These are phyloP conservation scores for Mariannaea elegans DNA, from an alignment of 2,329 filamentous ascomycete species.

Conservation along the genomic window DNA sequence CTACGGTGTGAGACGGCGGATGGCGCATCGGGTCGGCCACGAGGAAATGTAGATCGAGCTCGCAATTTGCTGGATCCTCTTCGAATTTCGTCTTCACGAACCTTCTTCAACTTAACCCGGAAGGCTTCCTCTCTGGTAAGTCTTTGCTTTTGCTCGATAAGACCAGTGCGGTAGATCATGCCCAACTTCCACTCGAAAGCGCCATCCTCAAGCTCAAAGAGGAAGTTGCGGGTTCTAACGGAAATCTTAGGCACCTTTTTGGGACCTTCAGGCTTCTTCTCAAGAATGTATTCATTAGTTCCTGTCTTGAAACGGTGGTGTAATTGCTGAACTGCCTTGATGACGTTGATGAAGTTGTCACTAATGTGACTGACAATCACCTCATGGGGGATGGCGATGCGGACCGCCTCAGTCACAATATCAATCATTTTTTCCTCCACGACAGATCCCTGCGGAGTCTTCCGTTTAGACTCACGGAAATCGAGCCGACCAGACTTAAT, in stretches of 20 bases:
- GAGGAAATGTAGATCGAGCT: conserved; percentile 61
- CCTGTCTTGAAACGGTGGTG: conserved; percentile 91
- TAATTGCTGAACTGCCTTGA: conserved; percentile 90
- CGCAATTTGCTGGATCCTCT: conserved; percentile 62
- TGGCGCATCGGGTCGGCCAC: conserved; percentile 45
- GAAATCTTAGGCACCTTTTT: conserved; percentile 89
- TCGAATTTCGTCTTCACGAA: conserved; percentile 74
- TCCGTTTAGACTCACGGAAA: conserved; percentile 78
- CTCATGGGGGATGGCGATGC: conserved; percentile 89
- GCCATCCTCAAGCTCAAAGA: conserved; percentile 95
- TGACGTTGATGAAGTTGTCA: conserved; percentile 90
- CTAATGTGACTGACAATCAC: conserved; percentile 88
- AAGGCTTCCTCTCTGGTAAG: conserved; percentile 92
- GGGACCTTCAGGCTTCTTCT: conserved; percentile 84
- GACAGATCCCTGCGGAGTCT: conserved; percentile 64
- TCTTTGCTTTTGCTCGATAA: conserved; percentile 89
- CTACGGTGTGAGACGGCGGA: conserved; percentile 57
- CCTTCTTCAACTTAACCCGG: conserved; percentile 83
- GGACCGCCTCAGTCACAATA: conserved; percentile 83
- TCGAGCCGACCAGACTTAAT: conserved; percentile 85
- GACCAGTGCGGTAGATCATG: conserved; percentile 89
- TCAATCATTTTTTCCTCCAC: conserved; percentile 86
- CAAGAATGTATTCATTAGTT: conserved; percentile 86
- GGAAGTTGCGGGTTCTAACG: conserved; percentile 79
- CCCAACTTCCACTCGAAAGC: conserved; percentile 98